Conservation (phyloP, 2,329 filamentous ascomycete genomes). For the Pezicula neosporulosa region DNA sequence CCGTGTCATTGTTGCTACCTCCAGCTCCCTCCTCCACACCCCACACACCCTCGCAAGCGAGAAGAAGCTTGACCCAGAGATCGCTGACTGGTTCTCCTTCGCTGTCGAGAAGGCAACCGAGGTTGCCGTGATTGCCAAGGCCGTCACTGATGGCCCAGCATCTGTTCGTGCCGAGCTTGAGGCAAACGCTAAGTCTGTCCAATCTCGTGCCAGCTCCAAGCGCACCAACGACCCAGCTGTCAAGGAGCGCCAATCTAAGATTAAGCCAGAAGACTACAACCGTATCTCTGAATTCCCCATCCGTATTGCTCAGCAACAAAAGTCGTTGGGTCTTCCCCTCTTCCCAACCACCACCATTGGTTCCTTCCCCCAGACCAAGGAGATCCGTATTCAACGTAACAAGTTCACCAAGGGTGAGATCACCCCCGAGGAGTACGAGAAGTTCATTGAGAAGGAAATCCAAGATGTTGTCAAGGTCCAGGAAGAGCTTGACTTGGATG, state of each 20-base stretch:
- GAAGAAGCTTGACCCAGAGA: slow-evolving; percentile 94
- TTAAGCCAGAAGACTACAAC: slow-evolving; percentile 82
- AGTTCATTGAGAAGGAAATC: slow-evolving; percentile 99
- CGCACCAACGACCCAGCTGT: slow-evolving; percentile 97
- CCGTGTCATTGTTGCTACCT: slow-evolving; percentile 93
- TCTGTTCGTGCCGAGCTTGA: slow-evolving; percentile 85
- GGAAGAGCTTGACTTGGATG: slow-evolving; percentile 95
- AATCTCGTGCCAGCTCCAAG: slow-evolving; percentile 86
- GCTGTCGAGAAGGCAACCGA: slow-evolving; percentile 91
- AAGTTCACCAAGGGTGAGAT: slow-evolving; percentile 99
- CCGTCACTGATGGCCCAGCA: slow-evolving; percentile 87
- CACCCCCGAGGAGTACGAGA: slow-evolving; percentile 86
- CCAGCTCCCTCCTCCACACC: slow-evolving; percentile 96
- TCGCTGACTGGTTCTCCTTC: slow-evolving; percentile 98
- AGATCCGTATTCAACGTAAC: slow-evolving; percentile 95
- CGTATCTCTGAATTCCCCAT: slow-evolving; percentile 85
- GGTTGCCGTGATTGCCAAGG: slow-evolving; percentile 92
- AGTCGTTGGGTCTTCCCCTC: slow-evolving; percentile 86
- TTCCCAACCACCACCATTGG: slow-evolving; percentile 99
- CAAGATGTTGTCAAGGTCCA: slow-evolving; percentile 92
- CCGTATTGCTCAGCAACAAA: slow-evolving; percentile 85
- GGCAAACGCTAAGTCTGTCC: slow-evolving; percentile 92
- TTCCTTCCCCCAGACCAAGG: slow-evolving; percentile 98
- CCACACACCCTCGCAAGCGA: slow-evolving; percentile 97
- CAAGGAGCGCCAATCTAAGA: slow-evolving; percentile 91